Evolutionary conservation across 2,329 filamentous ascomycete species (phyloP).

Genomic region (Aureobasidium sp.): DNA sequence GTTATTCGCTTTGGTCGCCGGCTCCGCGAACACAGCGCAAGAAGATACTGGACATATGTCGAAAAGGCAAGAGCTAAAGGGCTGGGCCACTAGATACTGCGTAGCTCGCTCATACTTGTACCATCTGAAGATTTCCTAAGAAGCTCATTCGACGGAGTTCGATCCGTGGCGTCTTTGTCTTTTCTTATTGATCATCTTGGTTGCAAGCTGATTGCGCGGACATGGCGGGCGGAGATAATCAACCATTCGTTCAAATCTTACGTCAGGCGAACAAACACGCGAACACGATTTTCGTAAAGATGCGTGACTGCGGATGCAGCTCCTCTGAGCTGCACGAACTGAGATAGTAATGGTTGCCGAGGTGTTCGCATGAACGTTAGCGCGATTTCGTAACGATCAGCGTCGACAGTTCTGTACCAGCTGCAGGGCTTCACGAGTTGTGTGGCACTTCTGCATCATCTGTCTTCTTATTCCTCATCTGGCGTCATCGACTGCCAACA

Average conservation of each 20-base stretch:
- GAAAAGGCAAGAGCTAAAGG: constrained; percentile 12
- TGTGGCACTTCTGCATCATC: background rate
- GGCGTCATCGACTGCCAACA: background rate
- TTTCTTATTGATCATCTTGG: background rate
- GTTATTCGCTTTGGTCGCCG: background rate
- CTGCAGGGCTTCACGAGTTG: background rate
- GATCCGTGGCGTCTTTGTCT: background rate
- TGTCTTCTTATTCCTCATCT: background rate
- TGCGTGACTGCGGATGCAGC: background rate
- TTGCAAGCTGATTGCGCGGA: background rate
- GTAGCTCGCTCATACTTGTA: background rate
- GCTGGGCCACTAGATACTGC: background rate
- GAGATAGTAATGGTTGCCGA: background rate
- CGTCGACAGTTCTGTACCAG: background rate
- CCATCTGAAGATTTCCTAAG: background rate
- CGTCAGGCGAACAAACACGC: background rate
- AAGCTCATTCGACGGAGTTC: background rate
- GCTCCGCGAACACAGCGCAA: constrained; percentile 4
- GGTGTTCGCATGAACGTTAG: background rate
- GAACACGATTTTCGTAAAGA: background rate
- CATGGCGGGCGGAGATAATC: background rate
- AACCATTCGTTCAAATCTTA: background rate
- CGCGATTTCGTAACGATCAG: background rate
- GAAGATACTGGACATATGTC: constrained; percentile 13
- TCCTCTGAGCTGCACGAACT: background rate